Base-by-base conservation (phyloP, 2,329 filamentous ascomycete species). In the Colletotrichum endophyticum region DNA sequence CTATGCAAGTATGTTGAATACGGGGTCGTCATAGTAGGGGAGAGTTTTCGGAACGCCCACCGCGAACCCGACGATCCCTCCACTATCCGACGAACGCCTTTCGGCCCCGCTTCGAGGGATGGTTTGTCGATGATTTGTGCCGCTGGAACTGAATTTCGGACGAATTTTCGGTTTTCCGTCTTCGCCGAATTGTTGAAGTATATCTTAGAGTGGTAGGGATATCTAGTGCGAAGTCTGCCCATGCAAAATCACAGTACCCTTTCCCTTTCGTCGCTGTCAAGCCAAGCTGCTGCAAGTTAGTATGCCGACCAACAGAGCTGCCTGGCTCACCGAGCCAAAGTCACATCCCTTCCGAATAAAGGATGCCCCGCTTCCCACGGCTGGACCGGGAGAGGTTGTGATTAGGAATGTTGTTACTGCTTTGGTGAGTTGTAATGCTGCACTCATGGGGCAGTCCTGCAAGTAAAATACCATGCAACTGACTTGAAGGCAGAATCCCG, bases 311-410 rank as follows among this genome's bases (percentile, higher is more conserved):
- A 78, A 76, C 53, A 62, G 22, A 34, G 76, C 76, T 22, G 73
- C 73, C 22, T 78, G 76, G 73, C 59, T 78, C 12, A 39, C 64
- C 6, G 34, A 13, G 7, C 25, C 66, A 5, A 64, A 72, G 16
- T 30, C 53, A 8, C 28, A 59, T 7, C 73, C 76, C 1, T 59
- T 78, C 5, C 22, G 36, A 15, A 53, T 78, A 0, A 66, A 49
- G 6, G 36, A 62, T 6, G 73, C 76, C 6, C 76, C 70, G 3
- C 68, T 66, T 22, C 69, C 73, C 0, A 44, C 22, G 12, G 61
- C 76, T n/a, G 78, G 76, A 6, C 70, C 76, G 5, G 71, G 71
- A 9, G 75, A 81, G 62, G 32, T 81, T 5, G 57, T 81, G 4
- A 76, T 82, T 22, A 73, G 70, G 16, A 80, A 76, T 53, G 56